phyloP scores from a whole-genome alignment of 768 basidiomycete species.

The Gyrodon lividus region DNA sequence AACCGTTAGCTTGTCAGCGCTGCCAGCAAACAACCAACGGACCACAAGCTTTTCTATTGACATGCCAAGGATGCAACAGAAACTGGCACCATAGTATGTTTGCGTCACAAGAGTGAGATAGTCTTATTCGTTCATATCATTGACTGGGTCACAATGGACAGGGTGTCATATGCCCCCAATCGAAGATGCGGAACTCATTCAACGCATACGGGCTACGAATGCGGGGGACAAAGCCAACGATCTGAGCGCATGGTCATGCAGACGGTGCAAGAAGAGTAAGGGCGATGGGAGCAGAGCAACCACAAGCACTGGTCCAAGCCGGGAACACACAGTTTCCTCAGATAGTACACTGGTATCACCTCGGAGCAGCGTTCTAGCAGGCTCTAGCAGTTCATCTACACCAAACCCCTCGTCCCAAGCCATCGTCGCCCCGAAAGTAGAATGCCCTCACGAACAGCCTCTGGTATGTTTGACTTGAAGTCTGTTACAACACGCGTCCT shows the following conservation, averaged over 20 bases:
- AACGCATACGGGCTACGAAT: slow-evolving; percentile 24
- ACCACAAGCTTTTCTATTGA: slow-evolving; percentile 33
- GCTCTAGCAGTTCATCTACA: neutral
- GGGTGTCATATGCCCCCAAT: slow-evolving; percentile 35
- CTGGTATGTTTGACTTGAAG: slow-evolving; percentile 7
- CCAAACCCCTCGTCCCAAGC: neutral
- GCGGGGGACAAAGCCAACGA: slow-evolving; percentile 21
- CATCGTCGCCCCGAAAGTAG: neutral
- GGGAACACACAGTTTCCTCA: slow-evolving; percentile 9
- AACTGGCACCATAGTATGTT: slow-evolving; percentile 36
- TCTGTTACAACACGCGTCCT: neutral
- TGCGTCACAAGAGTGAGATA: neutral
- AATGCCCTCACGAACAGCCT: slow-evolving; percentile 4
- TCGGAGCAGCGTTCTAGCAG: neutral
- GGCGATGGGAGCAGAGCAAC: neutral
- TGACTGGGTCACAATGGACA: slow-evolving; percentile 1
- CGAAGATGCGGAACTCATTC: slow-evolving; percentile 24
- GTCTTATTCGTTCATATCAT: neutral
- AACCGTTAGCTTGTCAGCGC: slow-evolving; percentile 17
- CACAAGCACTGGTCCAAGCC: slow-evolving; percentile 3
- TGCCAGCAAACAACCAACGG: slow-evolving; percentile 25
- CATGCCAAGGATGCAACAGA: slow-evolving; percentile 33
- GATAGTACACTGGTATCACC: neutral
- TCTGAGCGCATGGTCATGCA: slow-evolving; percentile 29
- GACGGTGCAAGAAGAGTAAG: slow-evolving; percentile 28